A percentile compares a stretch with the other conserved stretches of the same genome.
phyloP scores from a whole-genome alignment of 2,329 filamentous ascomycete genomes.

The Trichoderma sp. region DNA sequence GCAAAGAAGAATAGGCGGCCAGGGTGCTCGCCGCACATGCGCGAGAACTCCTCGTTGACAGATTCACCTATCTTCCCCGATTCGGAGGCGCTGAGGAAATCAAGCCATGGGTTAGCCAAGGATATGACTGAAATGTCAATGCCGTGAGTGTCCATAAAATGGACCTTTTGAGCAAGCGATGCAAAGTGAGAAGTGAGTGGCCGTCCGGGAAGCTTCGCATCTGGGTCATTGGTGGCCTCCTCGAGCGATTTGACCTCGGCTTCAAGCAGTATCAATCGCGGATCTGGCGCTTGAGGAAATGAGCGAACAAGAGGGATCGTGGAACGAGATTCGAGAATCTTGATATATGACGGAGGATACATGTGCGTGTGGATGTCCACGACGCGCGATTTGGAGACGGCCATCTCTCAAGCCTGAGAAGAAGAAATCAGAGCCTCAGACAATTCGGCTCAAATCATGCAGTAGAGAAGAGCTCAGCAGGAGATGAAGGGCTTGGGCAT shows the following conservation, averaged over 20 bases:
- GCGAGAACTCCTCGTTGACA: constrained; percentile 79
- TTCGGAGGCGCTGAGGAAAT: constrained; percentile 69
- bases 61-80: constrained; percentile 64
- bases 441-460: neutral
- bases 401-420: constrained; percentile 37
- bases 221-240: constrained; percentile 57
- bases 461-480: neutral
- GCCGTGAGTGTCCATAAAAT: constrained; percentile 83
- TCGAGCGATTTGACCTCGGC: constrained; percentile 52
- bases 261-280: constrained; percentile 68
- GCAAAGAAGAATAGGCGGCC: constrained; percentile 82
- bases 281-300: constrained; percentile 60
- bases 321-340: constrained; percentile 61
- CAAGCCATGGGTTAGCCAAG: constrained; percentile 91
- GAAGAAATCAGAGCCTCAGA: neutral
- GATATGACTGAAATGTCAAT: constrained; percentile 86
- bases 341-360: constrained; percentile 67
- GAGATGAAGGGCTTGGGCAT: neutral
- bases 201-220: constrained; percentile 68
- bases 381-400: constrained; percentile 45
- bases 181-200: constrained; percentile 85
- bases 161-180: constrained; percentile 76
- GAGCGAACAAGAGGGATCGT: constrained; percentile 72
- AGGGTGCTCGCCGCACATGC: constrained; percentile 67
- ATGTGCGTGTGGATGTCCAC: constrained; percentile 73